phyloP scores from a whole-genome alignment of 2,329 filamentous ascomycete species.

The Ophiocordyceps robertsii region DNA sequence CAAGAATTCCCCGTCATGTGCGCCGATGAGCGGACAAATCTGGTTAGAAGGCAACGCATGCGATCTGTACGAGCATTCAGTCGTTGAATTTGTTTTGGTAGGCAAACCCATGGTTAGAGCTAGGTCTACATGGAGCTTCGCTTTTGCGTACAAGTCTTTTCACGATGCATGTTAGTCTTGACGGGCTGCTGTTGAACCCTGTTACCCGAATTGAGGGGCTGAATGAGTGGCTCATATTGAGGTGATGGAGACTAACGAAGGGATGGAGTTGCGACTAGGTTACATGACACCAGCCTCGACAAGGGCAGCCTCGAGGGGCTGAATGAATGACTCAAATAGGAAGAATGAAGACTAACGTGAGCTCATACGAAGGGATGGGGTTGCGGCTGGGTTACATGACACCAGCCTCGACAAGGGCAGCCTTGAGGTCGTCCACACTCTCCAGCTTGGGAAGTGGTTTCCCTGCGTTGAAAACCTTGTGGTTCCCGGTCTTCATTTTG shows the following conservation, averaged over 20 bases:
- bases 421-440: background rate
- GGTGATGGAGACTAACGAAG: too few species aligned
- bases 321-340: too few species aligned
- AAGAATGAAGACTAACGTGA: too few species aligned
- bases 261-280: background rate
- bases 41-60: too few species aligned
- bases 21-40: too few species aligned
- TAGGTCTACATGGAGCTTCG: too few species aligned
- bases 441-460: background rate
- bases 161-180: too few species aligned
- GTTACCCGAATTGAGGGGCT: conserved; percentile 17
- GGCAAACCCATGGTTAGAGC: too few species aligned
- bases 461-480: background rate
- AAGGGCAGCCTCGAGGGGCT: background rate
- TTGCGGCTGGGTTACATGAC: background rate
- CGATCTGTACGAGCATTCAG: too few species aligned
- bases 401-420: background rate
- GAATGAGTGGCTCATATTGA: background rate
- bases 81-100: too few species aligned
- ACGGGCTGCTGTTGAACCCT: conserved; percentile 22
- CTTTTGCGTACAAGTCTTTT: too few species aligned
- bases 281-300: background rate
- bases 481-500: background rate
- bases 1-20: too few species aligned
- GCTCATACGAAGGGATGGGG: background rate